Evolutionary conservation across 768 basidiomycete genomes (phyloP), one percentile per base, ranked within the genome.

Genomic region (Candolleomyces eurysporus): DNA sequence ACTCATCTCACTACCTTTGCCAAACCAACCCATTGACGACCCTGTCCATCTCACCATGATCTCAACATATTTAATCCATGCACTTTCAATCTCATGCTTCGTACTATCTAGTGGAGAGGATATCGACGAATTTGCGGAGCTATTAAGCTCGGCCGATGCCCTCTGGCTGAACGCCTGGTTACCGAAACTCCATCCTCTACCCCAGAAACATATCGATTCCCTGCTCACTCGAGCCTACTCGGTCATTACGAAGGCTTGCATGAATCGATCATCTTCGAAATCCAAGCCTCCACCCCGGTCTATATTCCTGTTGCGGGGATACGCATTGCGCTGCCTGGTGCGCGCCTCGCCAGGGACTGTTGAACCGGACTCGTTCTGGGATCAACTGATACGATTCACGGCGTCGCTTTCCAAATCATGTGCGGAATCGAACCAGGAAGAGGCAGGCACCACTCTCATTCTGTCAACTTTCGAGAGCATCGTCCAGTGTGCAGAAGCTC

Each of bases 331-430:
- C 60, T 87, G 72, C 69, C 71, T 78, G 62, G 74, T 74, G 10
- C 75, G 76, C 58, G 82, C 86, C 5, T 78, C 80, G 10, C 68
- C 78, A 26, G 76, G 83, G 32, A 76, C 82, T 42, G 65, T 82
- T 30, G 78, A 83, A 51, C 72, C 86, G 3, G 75, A 75, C 51
- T 81, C 79, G 0, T 88, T 92, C 69, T 91, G 91, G 91, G 86
- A 88, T 51, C 91, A 92, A 66, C 78, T 70, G 30, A 76, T 77
- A 60, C 86, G 82, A 64, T 83, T 78, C 67, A 76, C 78, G 21
- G 76, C 69, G 14, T 70, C 78, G n/a, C 82, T 81, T 57, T 73
- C 80, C 39, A 81, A 79, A 52, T 67, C 75, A 8, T 60, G 32
- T 16, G 26, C 22, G 9, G 59, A 52, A 21, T 17, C 48, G 6